These are phyloP conservation scores for Apiospora koreana DNA, from an alignment of 2,329 filamentous ascomycete species.

Conservation along the genomic window DNA sequence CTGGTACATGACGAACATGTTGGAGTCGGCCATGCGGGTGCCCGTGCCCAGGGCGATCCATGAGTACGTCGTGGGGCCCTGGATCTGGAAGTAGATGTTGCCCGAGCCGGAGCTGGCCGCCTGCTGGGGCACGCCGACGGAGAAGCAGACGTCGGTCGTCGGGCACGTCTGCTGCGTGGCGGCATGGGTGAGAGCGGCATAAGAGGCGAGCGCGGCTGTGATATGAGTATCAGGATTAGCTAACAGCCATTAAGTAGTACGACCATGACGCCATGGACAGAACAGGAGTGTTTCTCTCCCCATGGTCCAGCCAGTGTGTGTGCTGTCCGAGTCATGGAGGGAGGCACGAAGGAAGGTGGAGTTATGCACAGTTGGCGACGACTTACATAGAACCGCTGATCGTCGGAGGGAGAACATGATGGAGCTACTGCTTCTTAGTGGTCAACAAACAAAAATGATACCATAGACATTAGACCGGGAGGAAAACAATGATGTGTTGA, in stretches of 20 bases:
- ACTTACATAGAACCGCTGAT: constrained; percentile 26
- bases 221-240: not conserved
- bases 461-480: not conserved
- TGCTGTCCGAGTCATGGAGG: not conserved
- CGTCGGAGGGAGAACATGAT: constrained; percentile 12
- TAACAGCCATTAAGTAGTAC: not conserved
- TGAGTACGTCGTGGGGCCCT: constrained; percentile 50
- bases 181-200: constrained; percentile 21
- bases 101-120: constrained; percentile 50
- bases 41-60: constrained; percentile 65
- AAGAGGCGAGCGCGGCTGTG: not conserved
- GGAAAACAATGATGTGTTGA: not conserved
- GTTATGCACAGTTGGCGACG: too few relatives aligned
- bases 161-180: constrained; percentile 42
- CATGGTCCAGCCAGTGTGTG: not conserved
- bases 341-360: not conserved
- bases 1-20: constrained; percentile 65
- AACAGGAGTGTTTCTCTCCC: not conserved
- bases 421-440: not conserved
- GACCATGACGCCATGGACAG: not conserved
- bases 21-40: constrained; percentile 52
- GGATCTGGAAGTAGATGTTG: constrained; percentile 63
- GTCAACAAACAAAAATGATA: not conserved
- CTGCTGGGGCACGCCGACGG: constrained; percentile 53
- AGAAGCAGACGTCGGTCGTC: constrained; percentile 50